A percentile compares a stretch with the other conserved stretches of the same genome.
phyloP scores from a whole-genome alignment of 768 basidiomycete genomes.

The Sporobolomyces roseus region DNA sequence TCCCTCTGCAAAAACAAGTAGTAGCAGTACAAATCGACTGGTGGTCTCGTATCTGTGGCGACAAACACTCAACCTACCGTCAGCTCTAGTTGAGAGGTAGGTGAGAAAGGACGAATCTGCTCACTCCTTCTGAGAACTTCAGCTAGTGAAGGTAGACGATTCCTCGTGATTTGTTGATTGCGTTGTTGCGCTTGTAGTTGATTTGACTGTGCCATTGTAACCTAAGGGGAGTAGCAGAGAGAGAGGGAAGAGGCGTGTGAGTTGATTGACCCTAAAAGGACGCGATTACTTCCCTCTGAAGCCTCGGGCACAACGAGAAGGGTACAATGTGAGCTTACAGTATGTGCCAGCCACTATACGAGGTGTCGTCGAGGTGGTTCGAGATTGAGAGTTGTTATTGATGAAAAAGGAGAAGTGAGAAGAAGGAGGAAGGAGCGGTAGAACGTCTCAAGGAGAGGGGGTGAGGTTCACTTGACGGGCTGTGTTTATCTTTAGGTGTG shows the following conservation, averaged over 20 bases:
- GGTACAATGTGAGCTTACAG: too few species aligned
- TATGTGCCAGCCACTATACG: too few species aligned
- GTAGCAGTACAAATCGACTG: conserved; percentile 79
- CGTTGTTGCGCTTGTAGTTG: not conserved
- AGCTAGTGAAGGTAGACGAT: conserved; percentile 32
- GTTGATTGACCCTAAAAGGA: not conserved
- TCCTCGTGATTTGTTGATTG: conserved; percentile 19
- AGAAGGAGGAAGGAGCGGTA: too few species aligned
- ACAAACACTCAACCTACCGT: conserved; percentile 65
- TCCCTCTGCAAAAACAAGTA: conserved; percentile 95
- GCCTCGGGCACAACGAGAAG: too few species aligned
- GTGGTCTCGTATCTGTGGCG: conserved; percentile 56
- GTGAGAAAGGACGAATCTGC: conserved; percentile 53
- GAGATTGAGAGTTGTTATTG: too few species aligned
- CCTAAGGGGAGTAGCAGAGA: not conserved
- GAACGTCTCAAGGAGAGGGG: too few species aligned
- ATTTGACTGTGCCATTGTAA: not conserved
- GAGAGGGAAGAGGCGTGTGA: not conserved
- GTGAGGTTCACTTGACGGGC: not conserved
- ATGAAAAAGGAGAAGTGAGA: too few species aligned
- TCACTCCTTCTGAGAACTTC: conserved; percentile 33
- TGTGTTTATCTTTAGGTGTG: not conserved
- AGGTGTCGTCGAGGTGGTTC: too few species aligned
- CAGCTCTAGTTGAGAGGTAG: conserved; percentile 72
- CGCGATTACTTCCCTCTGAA: not conserved